Conservation (phyloP, 371 early-diverging fungal genomes). For the Smittium culicis region DNA sequence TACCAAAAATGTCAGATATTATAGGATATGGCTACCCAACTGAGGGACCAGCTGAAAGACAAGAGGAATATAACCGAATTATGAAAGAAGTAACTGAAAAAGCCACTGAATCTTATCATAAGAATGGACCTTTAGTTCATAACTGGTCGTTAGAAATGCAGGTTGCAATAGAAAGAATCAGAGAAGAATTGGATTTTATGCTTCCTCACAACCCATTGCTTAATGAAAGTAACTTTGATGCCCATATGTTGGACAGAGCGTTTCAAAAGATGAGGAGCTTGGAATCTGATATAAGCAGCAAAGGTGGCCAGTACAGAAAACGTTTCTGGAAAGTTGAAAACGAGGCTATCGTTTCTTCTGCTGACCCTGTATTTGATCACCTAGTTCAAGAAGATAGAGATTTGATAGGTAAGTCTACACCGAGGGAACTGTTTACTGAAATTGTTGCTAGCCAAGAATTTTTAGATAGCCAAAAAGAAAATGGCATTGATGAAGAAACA, state of each 20-base stretch:
- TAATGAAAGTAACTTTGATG: constrained; percentile 5
- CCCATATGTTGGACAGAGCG: background rate
- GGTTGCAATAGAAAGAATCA: constrained; percentile 1
- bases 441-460: background rate
- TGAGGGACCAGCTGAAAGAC: background rate
- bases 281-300: background rate
- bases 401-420: background rate
- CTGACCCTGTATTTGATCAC: background rate
- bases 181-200: background rate
- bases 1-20: background rate
- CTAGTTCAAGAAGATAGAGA: background rate
- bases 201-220: background rate
- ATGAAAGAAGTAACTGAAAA: background rate
- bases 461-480: background rate
- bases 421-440: constrained; percentile 6
- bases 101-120: background rate
- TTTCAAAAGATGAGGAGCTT: background rate
- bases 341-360: background rate
- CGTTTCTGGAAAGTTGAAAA: background rate
- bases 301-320: background rate
- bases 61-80: background rate
- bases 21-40: background rate
- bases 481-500: constrained; percentile 5
- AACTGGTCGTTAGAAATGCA: constrained; percentile 9
- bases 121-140: constrained; percentile 4